Conservation (phyloP, 306 rosid species). For the Cucurbita pepo region DNA sequence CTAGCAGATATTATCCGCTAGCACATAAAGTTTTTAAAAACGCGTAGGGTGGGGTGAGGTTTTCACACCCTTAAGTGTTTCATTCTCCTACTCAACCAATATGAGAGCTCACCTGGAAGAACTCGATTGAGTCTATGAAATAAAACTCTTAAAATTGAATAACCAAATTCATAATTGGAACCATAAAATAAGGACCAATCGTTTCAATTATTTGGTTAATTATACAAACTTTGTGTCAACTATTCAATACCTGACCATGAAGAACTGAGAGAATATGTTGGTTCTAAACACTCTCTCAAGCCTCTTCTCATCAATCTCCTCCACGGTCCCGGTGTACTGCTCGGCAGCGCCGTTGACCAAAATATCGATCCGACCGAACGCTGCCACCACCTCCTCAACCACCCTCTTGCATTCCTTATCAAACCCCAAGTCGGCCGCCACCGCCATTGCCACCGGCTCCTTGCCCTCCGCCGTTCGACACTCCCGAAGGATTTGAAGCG, state of each 20-base stretch:
- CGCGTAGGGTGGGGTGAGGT: no score
- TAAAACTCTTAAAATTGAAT: no score
- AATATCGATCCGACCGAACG: constrained; percentile 32
- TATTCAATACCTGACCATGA: constrained; percentile 21
- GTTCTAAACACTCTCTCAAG: constrained; percentile 37
- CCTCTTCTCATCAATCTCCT: constrained; percentile 22
- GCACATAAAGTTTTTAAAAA: no score
- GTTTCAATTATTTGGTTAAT: neutral
- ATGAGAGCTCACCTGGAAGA: no score
- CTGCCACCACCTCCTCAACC: constrained; percentile 22
- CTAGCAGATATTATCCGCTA: no score
- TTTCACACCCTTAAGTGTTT: no score
- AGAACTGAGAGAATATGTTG: constrained; percentile 46
- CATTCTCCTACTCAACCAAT: no score
- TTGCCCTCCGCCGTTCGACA: constrained; percentile 17
- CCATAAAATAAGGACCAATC: neutral
- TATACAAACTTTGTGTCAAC: neutral
- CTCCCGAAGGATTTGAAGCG: constrained; percentile 21
- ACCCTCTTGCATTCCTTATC: constrained; percentile 36
- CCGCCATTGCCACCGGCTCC: constrained; percentile 39
- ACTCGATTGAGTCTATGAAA: no score
- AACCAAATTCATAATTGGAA: neutral
- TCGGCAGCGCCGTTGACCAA: constrained; percentile 45
- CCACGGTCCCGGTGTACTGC: constrained; percentile 14
- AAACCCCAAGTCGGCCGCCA: constrained; percentile 30